phyloP scores from a whole-genome alignment of 2,329 filamentous ascomycete species.

The Domatiomyces globalis region DNA sequence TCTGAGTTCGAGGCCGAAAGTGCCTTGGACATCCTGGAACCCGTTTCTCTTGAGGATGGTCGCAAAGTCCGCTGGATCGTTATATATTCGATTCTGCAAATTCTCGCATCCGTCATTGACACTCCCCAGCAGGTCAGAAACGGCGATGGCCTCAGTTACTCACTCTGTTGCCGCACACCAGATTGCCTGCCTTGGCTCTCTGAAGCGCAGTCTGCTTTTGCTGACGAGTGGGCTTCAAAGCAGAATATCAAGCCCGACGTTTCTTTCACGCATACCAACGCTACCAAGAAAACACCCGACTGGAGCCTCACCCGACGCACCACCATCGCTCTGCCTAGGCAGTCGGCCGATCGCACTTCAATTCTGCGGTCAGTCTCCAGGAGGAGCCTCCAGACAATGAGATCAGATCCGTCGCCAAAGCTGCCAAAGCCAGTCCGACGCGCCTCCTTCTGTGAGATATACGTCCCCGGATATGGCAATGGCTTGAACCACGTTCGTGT shows the following conservation, averaged over 20 bases:
- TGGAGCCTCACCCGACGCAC: not conserved
- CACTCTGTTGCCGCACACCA: constrained; percentile 35
- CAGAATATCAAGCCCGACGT: constrained; percentile 2
- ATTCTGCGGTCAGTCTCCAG: constrained; percentile 7
- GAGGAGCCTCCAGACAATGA: constrained; percentile 4
- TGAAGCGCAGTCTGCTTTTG: not conserved
- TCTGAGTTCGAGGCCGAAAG: constrained; percentile 53
- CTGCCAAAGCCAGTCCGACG: constrained; percentile 7
- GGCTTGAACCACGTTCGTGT: constrained; percentile 13
- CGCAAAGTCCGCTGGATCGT: constrained; percentile 68
- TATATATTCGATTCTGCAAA: constrained; percentile 59
- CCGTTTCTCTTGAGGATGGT: constrained; percentile 48
- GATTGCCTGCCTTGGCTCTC: not conserved
- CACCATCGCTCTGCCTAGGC: not conserved
- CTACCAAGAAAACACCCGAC: not conserved
- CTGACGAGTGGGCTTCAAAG: not conserved
- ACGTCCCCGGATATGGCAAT: constrained; percentile 17
- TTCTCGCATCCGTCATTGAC: constrained; percentile 50
- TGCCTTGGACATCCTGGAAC: constrained; percentile 42
- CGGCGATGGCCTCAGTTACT: constrained; percentile 43
- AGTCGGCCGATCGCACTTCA: not conserved
- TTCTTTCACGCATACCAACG: constrained; percentile 3
- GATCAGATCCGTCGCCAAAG: not conserved
- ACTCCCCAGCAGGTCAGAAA: constrained; percentile 49
- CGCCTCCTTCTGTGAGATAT: constrained; percentile 16